Evolutionary conservation across 2,329 filamentous ascomycete genomes (phyloP).

Genomic region (Stachybotrys elegans): DNA sequence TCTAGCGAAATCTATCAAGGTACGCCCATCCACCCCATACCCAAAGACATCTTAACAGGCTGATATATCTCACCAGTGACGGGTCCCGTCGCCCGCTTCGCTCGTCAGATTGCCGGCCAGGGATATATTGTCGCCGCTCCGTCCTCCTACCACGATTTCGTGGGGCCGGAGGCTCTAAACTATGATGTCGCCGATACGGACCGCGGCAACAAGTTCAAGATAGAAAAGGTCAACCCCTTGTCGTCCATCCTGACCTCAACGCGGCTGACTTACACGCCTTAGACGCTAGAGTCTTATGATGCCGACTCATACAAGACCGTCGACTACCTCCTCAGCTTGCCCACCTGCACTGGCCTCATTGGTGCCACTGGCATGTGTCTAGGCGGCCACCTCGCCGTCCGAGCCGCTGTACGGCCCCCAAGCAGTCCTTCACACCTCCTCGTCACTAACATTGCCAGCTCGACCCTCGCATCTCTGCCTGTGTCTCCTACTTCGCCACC

Average conservation of each 20-base stretch:
- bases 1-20: slow-evolving; percentile 97
- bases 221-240: slow-evolving; percentile 58
- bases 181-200: slow-evolving; percentile 89
- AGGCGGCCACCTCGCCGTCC: slow-evolving; percentile 76
- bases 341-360: slow-evolving; percentile 76
- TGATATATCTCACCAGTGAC: slow-evolving; percentile 55
- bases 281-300: slow-evolving; percentile 83
- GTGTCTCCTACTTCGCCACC: slow-evolving; percentile 86
- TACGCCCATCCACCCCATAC: slow-evolving; percentile 26
- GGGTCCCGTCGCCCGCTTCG: slow-evolving; percentile 83
- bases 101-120: slow-evolving; percentile 84
- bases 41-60: background rate
- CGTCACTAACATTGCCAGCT: slow-evolving; percentile 35
- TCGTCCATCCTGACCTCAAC: background rate
- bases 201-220: slow-evolving; percentile 79
- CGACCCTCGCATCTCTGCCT: slow-evolving; percentile 69
- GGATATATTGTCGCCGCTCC: slow-evolving; percentile 92
- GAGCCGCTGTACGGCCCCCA: slow-evolving; percentile 40
- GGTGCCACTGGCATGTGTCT: slow-evolving; percentile 88
- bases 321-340: slow-evolving; percentile 63
- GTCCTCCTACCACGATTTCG: slow-evolving; percentile 91
- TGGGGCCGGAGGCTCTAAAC: slow-evolving; percentile 72
- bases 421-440: background rate
- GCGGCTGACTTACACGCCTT: slow-evolving; percentile 3
- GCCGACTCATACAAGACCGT: slow-evolving; percentile 67